Evolutionary conservation across 2,329 filamentous ascomycete species (phyloP).

Genomic region (Byssothecium circinans): DNA sequence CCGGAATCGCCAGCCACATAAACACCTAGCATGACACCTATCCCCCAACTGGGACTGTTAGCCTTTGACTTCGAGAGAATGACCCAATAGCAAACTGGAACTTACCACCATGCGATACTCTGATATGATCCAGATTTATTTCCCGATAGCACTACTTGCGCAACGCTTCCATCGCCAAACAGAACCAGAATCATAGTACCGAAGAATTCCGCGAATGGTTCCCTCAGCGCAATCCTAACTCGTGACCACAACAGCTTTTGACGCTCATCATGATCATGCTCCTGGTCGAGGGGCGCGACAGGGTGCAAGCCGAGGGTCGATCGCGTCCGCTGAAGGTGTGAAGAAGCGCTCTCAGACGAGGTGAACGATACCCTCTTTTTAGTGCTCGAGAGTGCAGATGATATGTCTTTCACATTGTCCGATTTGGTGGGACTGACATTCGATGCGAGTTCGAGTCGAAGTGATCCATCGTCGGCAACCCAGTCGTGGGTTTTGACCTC

Average conservation of each 20-base stretch:
- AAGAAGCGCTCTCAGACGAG: slow-evolving; percentile 21
- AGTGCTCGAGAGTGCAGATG: slow-evolving; percentile 20
- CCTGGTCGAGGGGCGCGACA: slow-evolving; percentile 45
- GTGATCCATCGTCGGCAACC: not conserved
- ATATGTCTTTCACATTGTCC: slow-evolving; percentile 8
- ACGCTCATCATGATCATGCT: slow-evolving; percentile 42
- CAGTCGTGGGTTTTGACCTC: not conserved
- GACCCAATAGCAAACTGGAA: not conserved
- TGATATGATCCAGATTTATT: slow-evolving; percentile 48
- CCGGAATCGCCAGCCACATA: slow-evolving; percentile 68
- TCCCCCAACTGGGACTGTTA: slow-evolving; percentile 31
- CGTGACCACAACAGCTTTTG: slow-evolving; percentile 44
- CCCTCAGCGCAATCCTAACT: slow-evolving; percentile 42
- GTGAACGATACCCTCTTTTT: slow-evolving; percentile 9
- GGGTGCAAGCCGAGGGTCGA: slow-evolving; percentile 44
- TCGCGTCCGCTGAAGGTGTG: slow-evolving; percentile 24
- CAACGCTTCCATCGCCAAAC: slow-evolving; percentile 50
- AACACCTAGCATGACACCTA: slow-evolving; percentile 53
- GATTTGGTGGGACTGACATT: not conserved
- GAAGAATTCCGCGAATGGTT: slow-evolving; percentile 51
- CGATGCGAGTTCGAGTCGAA: not conserved
- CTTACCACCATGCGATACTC: slow-evolving; percentile 47
- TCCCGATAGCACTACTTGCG: slow-evolving; percentile 47
- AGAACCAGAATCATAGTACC: slow-evolving; percentile 47
- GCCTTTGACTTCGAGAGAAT: not conserved